phyloP scores from a whole-genome alignment of 345 rosid species.

The Salix viminalis region DNA sequence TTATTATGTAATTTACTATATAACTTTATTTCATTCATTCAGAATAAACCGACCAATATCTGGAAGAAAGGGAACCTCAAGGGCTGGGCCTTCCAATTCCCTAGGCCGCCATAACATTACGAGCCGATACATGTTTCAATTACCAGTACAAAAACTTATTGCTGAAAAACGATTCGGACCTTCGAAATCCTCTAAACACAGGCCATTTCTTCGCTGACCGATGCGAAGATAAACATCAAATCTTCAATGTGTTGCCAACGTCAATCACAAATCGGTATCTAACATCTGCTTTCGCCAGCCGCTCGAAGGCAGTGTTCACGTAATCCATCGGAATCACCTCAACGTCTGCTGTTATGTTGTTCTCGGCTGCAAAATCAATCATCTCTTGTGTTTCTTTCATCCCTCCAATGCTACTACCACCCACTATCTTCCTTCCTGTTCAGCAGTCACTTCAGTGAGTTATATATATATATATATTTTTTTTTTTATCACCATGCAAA shows the following conservation, averaged over 20 bases:
- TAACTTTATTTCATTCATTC: too few species aligned
- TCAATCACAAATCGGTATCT: neutral
- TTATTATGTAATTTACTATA: too few species aligned
- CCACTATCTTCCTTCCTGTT: constrained; percentile 3
- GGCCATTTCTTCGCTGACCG: neutral
- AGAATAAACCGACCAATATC: too few species aligned
- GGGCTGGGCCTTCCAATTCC: too few species aligned
- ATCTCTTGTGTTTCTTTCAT: constrained; percentile 11
- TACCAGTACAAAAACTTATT: too few species aligned
- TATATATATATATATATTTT: too few species aligned
- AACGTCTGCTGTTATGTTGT: neutral
- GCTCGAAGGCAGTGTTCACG: constrained; percentile 17
- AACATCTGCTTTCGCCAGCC: neutral
- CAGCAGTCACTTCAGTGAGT: too few species aligned
- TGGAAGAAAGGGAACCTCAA: too few species aligned
- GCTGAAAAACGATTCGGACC: neutral
- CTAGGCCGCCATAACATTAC: too few species aligned
- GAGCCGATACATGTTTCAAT: too few species aligned
- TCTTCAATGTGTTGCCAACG: neutral
- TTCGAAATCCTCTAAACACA: neutral
- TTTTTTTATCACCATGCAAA: too few species aligned
- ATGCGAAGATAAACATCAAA: neutral
- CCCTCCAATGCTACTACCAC: neutral
- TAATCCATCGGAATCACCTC: neutral
- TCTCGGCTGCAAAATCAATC: neutral